Evolutionary conservation across 1,284 basidiomycete genomes (phyloP).

Genomic region (Pyrrhoderma noxium): DNA sequence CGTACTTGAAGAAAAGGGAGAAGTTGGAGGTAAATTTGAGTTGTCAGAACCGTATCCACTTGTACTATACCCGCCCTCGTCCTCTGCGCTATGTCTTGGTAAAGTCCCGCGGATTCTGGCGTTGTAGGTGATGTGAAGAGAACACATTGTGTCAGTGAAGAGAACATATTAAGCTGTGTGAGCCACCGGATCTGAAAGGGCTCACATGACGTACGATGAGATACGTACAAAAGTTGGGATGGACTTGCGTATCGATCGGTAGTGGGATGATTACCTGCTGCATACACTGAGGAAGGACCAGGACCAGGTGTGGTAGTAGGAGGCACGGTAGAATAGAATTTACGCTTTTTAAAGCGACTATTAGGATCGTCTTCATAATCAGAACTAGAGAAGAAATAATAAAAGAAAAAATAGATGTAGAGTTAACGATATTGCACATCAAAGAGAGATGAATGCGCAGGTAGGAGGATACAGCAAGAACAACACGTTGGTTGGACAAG

Average conservation of each 20-base stretch:
- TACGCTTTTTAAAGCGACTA: conserved; percentile 5
- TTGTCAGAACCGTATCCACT: conserved; percentile 2
- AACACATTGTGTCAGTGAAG: not conserved
- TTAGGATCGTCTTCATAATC: conserved; percentile 7
- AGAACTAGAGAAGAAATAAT: not conserved
- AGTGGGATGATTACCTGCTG: not conserved
- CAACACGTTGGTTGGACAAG: no score
- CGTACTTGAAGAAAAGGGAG: conserved; percentile 1
- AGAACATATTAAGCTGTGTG: not conserved
- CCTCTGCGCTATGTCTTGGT: not conserved
- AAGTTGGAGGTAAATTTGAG: conserved; percentile 6
- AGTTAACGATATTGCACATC: no score
- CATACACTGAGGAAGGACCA: not conserved
- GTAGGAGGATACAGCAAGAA: no score
- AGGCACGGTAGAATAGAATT: not conserved
- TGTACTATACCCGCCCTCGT: not conserved
- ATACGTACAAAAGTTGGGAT: no score
- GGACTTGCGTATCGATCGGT: no score
- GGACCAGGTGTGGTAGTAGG: not conserved
- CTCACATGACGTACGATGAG: conserved; percentile 1
- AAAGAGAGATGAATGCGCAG: no score
- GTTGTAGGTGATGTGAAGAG: not conserved
- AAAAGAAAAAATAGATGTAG: no score
- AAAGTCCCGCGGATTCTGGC: not conserved
- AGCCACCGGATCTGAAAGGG: not conserved